These are phyloP conservation scores for Pholiota molesta DNA, from an alignment of 768 basidiomycete species.

Conservation along the genomic window DNA sequence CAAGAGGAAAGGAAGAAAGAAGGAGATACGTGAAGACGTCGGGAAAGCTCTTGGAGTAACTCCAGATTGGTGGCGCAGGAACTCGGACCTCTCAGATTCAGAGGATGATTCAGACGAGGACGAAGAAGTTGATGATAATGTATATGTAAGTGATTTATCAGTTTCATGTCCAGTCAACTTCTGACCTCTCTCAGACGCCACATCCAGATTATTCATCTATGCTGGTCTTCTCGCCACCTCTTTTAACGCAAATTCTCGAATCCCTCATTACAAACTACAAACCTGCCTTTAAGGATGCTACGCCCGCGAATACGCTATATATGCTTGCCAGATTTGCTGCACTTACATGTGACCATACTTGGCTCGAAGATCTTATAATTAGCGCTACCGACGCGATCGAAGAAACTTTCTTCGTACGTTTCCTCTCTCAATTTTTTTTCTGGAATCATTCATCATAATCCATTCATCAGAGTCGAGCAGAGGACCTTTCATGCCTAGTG, in stretches of 20 bases:
- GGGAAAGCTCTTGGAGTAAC: constrained; percentile 58
- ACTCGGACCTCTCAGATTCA: constrained; percentile 44
- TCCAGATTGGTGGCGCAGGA: constrained; percentile 67
- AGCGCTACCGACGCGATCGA: constrained; percentile 93
- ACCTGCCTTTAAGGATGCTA: constrained; percentile 70
- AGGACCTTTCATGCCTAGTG: constrained; percentile 83
- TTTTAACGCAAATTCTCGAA: constrained; percentile 78
- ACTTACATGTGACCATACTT: constrained; percentile 84
- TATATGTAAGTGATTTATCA: constrained; percentile 43
- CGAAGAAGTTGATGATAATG: constrained; percentile 51
- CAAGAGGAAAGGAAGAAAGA: constrained; percentile 55
- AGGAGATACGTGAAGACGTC: constrained; percentile 60
- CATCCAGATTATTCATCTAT: constrained; percentile 79
- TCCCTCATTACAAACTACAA: constrained; percentile 79
- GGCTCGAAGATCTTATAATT: constrained; percentile 92
- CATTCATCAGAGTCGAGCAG: constrained; percentile 64
- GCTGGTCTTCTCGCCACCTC: constrained; percentile 89
- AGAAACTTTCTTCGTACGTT: constrained; percentile 85
- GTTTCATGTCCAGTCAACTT: constrained; percentile 14
- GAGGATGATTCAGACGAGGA: constrained; percentile 48
- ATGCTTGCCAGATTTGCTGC: constrained; percentile 93
- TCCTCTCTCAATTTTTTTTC: background rate
- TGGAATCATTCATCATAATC: constrained; percentile 10
- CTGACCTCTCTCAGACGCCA: constrained; percentile 58
- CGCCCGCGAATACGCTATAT: constrained; percentile 92